Evolutionary conservation across 2,329 filamentous ascomycete species (phyloP), one percentile per base, ranked within the genome.

Genomic region (Trichoderma sp.): DNA sequence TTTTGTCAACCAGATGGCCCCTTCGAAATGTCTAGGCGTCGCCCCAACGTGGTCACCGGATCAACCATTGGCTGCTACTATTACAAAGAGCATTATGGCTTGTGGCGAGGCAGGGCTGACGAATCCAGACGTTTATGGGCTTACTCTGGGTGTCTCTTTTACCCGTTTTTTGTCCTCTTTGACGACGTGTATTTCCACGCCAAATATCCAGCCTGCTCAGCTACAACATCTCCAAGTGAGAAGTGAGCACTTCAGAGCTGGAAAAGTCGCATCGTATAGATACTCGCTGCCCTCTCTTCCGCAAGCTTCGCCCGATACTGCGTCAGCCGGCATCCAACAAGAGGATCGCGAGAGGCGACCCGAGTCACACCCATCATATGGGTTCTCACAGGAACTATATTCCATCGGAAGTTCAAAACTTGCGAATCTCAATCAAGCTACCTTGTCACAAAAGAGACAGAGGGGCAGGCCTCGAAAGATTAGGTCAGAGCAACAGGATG

Each of bases 81-180:
- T 80, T 29, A 70, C 71, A 2, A 75, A 74, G 37, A 72, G 73
- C 69, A 76, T 77, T 27, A 73, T 73, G 32, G 72, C 71, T 10
- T 71, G 76, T 17, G 74, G 74, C 25, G 70, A 73, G 2, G 65
- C 68, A 5, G 78, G 78, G 1, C 45, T 80, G 17, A 79, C 77
- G 9, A 80, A 80, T 64, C 77, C 78, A 0, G 78, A 79, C 50
- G 72, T 80, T 5, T 79, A 78, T 68, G 75, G 72, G 10, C 68
- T 80, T 50, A 80, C 79, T 2, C 67, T 80, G 3, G 79, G 79
- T 2, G 70, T 75, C 22, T 75, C 77, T 5, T 80, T 79, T 64
- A 79, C 76, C 48, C 76, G 79, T 25, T 79, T 76, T 54, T 71
- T 80, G 7, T 79, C 79, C 2, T 77, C 78, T 5, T 72, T 79